Conservation (phyloP, 768 basidiomycete species). For the Goffeauzyma gilvescens region DNA sequence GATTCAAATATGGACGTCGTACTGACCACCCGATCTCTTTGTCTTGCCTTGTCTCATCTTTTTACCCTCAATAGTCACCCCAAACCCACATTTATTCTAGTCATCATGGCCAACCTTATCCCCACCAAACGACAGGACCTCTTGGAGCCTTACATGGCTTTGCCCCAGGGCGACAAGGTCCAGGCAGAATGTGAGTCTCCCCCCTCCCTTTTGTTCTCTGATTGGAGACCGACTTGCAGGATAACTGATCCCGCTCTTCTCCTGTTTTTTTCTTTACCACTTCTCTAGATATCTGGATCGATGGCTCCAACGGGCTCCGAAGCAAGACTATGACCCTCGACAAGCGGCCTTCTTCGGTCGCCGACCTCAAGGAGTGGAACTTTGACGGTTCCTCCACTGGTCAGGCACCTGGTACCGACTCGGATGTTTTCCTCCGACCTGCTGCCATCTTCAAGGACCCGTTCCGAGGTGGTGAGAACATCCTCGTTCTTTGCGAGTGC, state of each 20-base stretch:
- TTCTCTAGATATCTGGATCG: conserved; percentile 81
- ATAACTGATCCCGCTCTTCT: background rate
- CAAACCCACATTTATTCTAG: background rate
- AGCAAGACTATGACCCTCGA: conserved; percentile 93
- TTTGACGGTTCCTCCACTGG: conserved; percentile 96
- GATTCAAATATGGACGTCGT: no score
- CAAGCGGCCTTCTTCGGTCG: conserved; percentile 70
- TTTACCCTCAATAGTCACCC: background rate
- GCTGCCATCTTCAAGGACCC: conserved; percentile 96
- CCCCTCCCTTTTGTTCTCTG: background rate
- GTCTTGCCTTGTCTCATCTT: background rate
- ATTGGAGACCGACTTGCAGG: background rate
- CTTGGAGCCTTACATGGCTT: conserved; percentile 69
- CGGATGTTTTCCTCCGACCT: conserved; percentile 94
- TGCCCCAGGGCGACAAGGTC: conserved; percentile 75
- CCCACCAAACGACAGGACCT: conserved; percentile 42
- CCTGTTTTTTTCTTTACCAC: background rate
- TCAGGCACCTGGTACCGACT: conserved; percentile 87
- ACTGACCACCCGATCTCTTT: background rate
- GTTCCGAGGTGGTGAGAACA: conserved; percentile 96
- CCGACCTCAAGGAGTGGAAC: conserved; percentile 91
- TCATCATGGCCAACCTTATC: conserved; percentile 24
- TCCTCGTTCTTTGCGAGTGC: conserved; percentile 85
- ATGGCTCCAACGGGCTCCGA: conserved; percentile 81
- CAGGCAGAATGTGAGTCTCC: conserved; percentile 51